phyloP scores from a whole-genome alignment of 2,329 filamentous ascomycete genomes.

The Aplosporella prunicola region DNA sequence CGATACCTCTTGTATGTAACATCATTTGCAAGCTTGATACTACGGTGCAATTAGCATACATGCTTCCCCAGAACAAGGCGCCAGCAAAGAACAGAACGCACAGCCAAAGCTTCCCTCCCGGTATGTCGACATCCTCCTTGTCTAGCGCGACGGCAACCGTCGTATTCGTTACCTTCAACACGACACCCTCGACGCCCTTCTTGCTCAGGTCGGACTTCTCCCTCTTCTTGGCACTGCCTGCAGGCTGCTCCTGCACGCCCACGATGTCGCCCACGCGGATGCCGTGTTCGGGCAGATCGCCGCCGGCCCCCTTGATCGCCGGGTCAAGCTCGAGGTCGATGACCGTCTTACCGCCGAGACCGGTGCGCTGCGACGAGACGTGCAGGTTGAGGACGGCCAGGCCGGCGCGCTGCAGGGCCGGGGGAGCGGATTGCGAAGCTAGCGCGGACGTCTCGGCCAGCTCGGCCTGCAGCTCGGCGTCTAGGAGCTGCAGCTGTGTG shows the following conservation, averaged over 20 bases:
- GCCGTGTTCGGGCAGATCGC: slow-evolving; percentile 63
- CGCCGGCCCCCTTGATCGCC: slow-evolving; percentile 47
- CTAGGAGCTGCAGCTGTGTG: slow-evolving; percentile 61
- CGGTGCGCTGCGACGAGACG: slow-evolving; percentile 69
- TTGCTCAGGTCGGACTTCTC: slow-evolving; percentile 62
- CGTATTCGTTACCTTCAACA: slow-evolving; percentile 52
- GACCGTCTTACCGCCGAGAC: slow-evolving; percentile 82
- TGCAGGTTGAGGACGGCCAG: slow-evolving; percentile 68
- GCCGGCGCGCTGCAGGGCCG: slow-evolving; percentile 64
- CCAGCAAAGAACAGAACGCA: slow-evolving; percentile 32
- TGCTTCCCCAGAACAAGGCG: slow-evolving; percentile 1
- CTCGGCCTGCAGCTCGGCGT: slow-evolving; percentile 62
- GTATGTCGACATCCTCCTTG: slow-evolving; percentile 49
- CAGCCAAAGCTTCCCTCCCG: slow-evolving; percentile 52
- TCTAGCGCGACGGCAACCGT: slow-evolving; percentile 60
- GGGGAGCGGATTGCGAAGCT: slow-evolving; percentile 58
- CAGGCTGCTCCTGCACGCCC: slow-evolving; percentile 63
- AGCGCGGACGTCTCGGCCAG: slow-evolving; percentile 59
- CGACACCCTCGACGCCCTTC: slow-evolving; percentile 60
- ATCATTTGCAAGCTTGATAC: slow-evolving; percentile 57
- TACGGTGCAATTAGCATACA: slow-evolving; percentile 31
- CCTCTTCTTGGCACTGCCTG: slow-evolving; percentile 59
- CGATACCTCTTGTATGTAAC: slow-evolving; percentile 55
- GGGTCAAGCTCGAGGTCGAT: slow-evolving; percentile 68
- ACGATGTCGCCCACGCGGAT: slow-evolving; percentile 71